phyloP scores from a whole-genome alignment of 2,329 filamentous ascomycete species.

The Neoarthrinium moseri region DNA sequence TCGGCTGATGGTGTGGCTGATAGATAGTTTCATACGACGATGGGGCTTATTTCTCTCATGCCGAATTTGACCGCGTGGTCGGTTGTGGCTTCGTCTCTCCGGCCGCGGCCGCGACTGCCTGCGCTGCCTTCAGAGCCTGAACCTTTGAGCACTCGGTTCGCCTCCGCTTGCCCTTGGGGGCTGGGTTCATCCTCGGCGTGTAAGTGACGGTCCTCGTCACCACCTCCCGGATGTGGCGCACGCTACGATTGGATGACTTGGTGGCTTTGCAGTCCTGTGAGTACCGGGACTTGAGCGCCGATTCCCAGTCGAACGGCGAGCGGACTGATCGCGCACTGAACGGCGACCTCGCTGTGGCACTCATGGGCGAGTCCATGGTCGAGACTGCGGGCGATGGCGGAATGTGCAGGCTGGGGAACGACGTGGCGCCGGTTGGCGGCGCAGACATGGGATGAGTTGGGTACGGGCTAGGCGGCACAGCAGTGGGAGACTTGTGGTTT shows the following conservation, averaged over 20 bases:
- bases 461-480: slow-evolving; percentile 49
- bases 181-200: slow-evolving; percentile 81
- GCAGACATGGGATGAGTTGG: slow-evolving; percentile 57
- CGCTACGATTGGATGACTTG: slow-evolving; percentile 58
- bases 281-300: slow-evolving; percentile 66
- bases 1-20: slow-evolving; percentile 9
- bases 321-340: slow-evolving; percentile 65
- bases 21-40: slow-evolving; percentile 5
- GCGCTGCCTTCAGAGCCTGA: background rate
- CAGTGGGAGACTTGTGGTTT: slow-evolving; percentile 47
- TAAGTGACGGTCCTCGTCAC: slow-evolving; percentile 94
- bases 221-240: slow-evolving; percentile 78
- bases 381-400: slow-evolving; percentile 74
- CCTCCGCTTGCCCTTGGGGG: slow-evolving; percentile 87
- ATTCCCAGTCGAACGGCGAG: slow-evolving; percentile 78
- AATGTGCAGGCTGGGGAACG: slow-evolving; percentile 69
- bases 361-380: slow-evolving; percentile 66
- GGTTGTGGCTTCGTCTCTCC: slow-evolving; percentile 5
- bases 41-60: slow-evolving; percentile 12
- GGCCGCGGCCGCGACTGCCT: slow-evolving; percentile 14
- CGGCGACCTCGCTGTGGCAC: slow-evolving; percentile 66
- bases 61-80: slow-evolving; percentile 22
- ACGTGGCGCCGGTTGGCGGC: slow-evolving; percentile 57
- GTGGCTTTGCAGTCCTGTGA: slow-evolving; percentile 55
- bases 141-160: slow-evolving; percentile 46